Base-by-base conservation (phyloP, 176 grass and related monocot species). In the Musa schizocarpa region DNA sequence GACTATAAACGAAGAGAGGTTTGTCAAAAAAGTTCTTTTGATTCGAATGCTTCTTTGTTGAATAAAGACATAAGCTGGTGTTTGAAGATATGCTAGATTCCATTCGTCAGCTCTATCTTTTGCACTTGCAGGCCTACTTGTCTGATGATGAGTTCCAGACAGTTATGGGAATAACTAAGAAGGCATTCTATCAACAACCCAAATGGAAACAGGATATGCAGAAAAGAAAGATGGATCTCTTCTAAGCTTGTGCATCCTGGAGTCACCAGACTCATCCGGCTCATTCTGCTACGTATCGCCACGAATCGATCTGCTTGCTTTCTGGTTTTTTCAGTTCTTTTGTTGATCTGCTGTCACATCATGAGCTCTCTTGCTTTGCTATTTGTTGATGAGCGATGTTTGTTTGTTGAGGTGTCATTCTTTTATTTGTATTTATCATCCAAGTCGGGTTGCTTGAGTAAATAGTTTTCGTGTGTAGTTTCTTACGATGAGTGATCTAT, bases 1-100 rank as follows among this genome's bases (percentile, higher is more conserved):
- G 93, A 97, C 74, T 97, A 97, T 76, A 97, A 97, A 78, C 86
- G 83, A 62, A 90, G 93, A 97, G 93, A 97, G 93, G 93, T 97
- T 81, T 59, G 89, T 82, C 72, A n/a, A 43, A 6, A 43, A 43
- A 43, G 34, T 43, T 43, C 13, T 63, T 14, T 13, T 52, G 54
- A 53, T 71, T 48, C 25, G 24, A 26, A 23, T 75, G 13, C 25
- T 26, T 52, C n/a, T 52, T 69, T 68, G 64, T 9, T 68, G n/a
- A 20, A 55, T 22, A 29, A 48, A 54, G 3, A 22, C 54, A 9
- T 20, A 11, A 66, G 2, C 19, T 55, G 20, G 64, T 52, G 1
- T 9, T 49, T 78, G 16, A 68, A 78, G n/a, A 34, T 43, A 19
- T 8, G 1, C 13, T 53, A 11, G 12, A 72, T 51, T 72, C 69